phyloP scores from a whole-genome alignment of 495 filamentous ascomycete genomes.

The Chaetomidium leptoderma region DNA sequence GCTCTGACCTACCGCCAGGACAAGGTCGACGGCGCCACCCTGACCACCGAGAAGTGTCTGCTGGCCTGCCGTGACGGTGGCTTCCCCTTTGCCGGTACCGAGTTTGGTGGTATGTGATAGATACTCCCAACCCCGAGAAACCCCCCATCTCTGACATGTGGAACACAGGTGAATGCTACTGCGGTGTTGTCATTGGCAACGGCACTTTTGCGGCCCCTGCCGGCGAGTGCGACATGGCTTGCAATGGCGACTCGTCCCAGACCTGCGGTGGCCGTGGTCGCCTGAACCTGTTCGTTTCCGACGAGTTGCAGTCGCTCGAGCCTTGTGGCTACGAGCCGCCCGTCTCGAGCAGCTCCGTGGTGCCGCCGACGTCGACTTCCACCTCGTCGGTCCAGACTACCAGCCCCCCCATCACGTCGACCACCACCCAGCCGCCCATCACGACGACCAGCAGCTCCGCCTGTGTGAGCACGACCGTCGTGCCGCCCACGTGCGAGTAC shows the following conservation, averaged over 20 bases:
- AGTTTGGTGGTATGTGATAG: constrained; percentile 45
- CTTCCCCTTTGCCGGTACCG: constrained; percentile 50
- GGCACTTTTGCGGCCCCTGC: constrained; percentile 40
- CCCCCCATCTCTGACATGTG: constrained; percentile 9
- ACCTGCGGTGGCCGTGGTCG: constrained; percentile 44
- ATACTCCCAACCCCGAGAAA: constrained; percentile 24
- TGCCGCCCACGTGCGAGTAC: constrained; percentile 47
- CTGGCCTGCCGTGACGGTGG: constrained; percentile 42
- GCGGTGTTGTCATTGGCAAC: constrained; percentile 47
- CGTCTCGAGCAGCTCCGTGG: constrained; percentile 16
- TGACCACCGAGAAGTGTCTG: constrained; percentile 48
- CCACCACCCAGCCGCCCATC: constrained; percentile 25
- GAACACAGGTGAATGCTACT: constrained; percentile 40
- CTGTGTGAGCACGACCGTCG: constrained; percentile 39
- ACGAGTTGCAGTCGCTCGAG: constrained; percentile 41
- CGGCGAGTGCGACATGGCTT: constrained; percentile 42
- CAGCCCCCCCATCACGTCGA: constrained; percentile 18
- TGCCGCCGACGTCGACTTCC: constrained; percentile 15
- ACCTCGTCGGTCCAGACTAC: constrained; percentile 13
- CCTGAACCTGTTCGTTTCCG: constrained; percentile 46
- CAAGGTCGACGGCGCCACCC: constrained; percentile 29
- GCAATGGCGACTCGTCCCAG: constrained; percentile 45
- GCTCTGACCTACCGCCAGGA: constrained; percentile 48
- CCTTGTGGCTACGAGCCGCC: constrained; percentile 42
- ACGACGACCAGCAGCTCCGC: constrained; percentile 37